Evolutionary conservation across 1,139 yeast species (phyloP).

Genomic region (Spencermartinsiella ligniputridi): DNA sequence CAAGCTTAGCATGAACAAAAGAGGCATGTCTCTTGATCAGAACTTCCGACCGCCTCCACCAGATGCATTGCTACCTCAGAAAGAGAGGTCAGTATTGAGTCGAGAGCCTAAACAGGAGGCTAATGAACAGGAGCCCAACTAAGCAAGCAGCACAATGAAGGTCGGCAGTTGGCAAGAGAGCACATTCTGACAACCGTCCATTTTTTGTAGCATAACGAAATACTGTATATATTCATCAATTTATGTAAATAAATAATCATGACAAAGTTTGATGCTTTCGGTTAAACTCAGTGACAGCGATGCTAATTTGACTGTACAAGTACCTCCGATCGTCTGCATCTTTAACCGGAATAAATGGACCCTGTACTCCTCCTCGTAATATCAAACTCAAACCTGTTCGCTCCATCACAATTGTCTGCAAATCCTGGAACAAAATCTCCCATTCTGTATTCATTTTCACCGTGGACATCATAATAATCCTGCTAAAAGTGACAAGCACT

Average conservation of each 20-base stretch:
- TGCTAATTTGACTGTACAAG: conserved; percentile 66
- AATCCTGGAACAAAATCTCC: conserved; percentile 57
- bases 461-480: conserved; percentile 68
- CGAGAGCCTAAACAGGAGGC: too few relatives aligned
- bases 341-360: conserved; percentile 77
- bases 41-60: conserved; percentile 1
- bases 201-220: not conserved
- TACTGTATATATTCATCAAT: not conserved
- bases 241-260: conserved; percentile 4
- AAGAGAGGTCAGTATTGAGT: not conserved
- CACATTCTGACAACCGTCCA: not conserved
- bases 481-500: conserved; percentile 68
- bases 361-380: conserved; percentile 54
- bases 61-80: not conserved
- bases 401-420: conserved; percentile 69
- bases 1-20: conserved; percentile 11
- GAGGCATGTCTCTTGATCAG: conserved; percentile 13
- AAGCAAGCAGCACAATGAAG: too few relatives aligned
- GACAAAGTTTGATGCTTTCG: conserved; percentile 29
- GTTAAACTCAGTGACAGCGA: conserved; percentile 79
- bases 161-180: not conserved
- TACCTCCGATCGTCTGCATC: conserved; percentile 61
- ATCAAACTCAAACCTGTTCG: conserved; percentile 72
- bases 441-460: conserved; percentile 58
- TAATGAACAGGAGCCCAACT: too few relatives aligned